Base-by-base conservation (phyloP, 2,329 filamentous ascomycete species). In the Ophiostoma australiae region DNA sequence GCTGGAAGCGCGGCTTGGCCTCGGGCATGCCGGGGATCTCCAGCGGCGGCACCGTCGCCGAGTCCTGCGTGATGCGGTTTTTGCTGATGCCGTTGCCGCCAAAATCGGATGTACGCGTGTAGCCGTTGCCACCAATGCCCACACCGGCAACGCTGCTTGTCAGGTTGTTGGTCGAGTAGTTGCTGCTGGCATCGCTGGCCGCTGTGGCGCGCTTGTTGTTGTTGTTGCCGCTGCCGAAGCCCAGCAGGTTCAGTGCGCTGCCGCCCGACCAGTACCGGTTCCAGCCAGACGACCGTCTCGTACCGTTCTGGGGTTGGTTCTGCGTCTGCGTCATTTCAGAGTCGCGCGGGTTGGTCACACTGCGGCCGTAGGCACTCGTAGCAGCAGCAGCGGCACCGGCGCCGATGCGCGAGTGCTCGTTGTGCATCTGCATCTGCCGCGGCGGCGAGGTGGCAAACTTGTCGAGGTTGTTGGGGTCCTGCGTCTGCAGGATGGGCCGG, bases 241-340 rank as follows among this genome's bases (percentile, higher is more conserved):
- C 88, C 8, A 91, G 81, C 33, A 90, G 85, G 76, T 90, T 89
- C 71, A 90, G 80, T 8, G 89, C 86, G 74, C 89, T 91, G 70
- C 90, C 90, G 69, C 89, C 90, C 17, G 90, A 91, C 86, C 91
- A 93, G 79, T 92, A 93, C 70, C 87, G 83, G 78, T 91, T 92
- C 90, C 90, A 93, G 67, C 90, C 90, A 3, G 90, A 92, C 75
- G 89, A 91, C 76, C 87, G 84, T 70, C 88, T 84, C 27, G 82
- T 80, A 65, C 80, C 80, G 68, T 82, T 83, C 68, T 84, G 77
- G 69, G 75, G 73, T 73, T 74, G 72, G 72, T 73, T 78, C 73
- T 76, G 78, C 73, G 58, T 78, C 77, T 39, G 72, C 71, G 66
- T 70, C 15, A 39, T 37, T 35, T 67, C 31, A 66, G 17, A 20